phyloP scores from a whole-genome alignment of 768 basidiomycete species.

The Pulveroboletus sp. region DNA sequence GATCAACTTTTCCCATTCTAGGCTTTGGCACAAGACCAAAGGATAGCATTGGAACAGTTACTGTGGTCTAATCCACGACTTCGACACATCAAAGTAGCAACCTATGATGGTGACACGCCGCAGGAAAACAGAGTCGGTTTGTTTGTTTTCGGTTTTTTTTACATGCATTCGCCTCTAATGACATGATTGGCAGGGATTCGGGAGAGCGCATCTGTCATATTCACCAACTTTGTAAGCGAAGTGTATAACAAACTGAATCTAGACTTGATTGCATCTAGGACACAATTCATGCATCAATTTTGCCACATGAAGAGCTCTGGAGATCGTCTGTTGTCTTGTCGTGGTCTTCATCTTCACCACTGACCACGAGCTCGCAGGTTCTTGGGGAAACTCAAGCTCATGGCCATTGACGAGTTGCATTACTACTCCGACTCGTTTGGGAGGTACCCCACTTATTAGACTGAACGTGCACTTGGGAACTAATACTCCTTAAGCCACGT shows the following conservation, averaged over 20 bases:
- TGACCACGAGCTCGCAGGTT: conserved; percentile 44
- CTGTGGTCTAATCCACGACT: conserved; percentile 56
- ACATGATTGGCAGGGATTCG: conserved; percentile 49
- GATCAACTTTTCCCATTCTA: conserved; percentile 23
- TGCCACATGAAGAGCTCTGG: conserved; percentile 84
- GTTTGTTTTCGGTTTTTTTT: background rate
- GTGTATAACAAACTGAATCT: background rate
- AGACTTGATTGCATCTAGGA: conserved; percentile 44
- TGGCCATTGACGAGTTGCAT: conserved; percentile 84
- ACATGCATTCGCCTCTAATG: background rate
- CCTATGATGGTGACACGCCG: conserved; percentile 87
- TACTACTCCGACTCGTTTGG: conserved; percentile 81
- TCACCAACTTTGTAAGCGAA: conserved; percentile 78
- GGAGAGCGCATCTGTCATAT: conserved; percentile 70
- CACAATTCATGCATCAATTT: conserved; percentile 78
- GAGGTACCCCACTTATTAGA: conserved; percentile 41
- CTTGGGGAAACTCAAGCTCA: conserved; percentile 66
- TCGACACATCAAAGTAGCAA: conserved; percentile 60
- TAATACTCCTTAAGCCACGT: conserved; percentile 53
- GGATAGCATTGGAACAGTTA: conserved; percentile 61
- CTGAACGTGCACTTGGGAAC: background rate
- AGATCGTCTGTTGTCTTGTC: conserved; percentile 44
- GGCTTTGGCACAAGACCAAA: conserved; percentile 90
- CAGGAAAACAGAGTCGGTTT: conserved; percentile 59
- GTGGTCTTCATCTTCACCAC: background rate